Evolutionary conservation across 257 asterid species (phyloP), one percentile per base, ranked within the genome.

Genomic region (Solanum raphanifolium): DNA sequence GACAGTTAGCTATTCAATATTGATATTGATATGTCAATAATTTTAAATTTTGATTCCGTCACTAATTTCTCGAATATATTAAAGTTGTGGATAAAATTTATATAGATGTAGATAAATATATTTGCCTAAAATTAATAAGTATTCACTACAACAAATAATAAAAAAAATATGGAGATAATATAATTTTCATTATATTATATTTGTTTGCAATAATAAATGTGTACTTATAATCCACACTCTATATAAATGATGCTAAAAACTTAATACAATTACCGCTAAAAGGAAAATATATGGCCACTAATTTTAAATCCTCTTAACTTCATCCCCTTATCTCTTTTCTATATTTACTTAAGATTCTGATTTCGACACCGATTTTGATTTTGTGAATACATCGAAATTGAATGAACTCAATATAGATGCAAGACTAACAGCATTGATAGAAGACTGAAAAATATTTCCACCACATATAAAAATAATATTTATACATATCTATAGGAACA

Each of bases 331-430:
- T 9, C 12, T 60, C 12, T 21, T 21, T 21, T 3, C 0, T 60
- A 9, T 23, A 9, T 23, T 21, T 60, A 60, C 29, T 60, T 23
- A 60, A 25, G 15, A 69, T 25, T 69, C 12, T 31, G 39, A 68
- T 27, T 13, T 4, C 1, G 6, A 0, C 12, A 31, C 12, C 8
- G 0, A 6, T 15, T 3, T 15, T 69, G 0, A 6, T 15, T 3
- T 15, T 4, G 3, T 66, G 4, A 1, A 29, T 31, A 15, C 31
- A 71, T 71, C 20, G 2, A 71, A 31, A 9, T 31, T 71, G 8
- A 32, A 31, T 69, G 8, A 32, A 18, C 79, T 31, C 76, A 71
- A 18, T 34, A 34, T 72, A 34, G 4, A 11, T 72, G 27, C 13
- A 71, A 15, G n/a, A 71, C 32, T 16, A 71, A 31, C 76, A 15